Percentiles rank a stretch among this genome's conserved stretches.
Conservation (phyloP, 441 rosid species). For the Euphorbia schlechtendalii region DNA sequence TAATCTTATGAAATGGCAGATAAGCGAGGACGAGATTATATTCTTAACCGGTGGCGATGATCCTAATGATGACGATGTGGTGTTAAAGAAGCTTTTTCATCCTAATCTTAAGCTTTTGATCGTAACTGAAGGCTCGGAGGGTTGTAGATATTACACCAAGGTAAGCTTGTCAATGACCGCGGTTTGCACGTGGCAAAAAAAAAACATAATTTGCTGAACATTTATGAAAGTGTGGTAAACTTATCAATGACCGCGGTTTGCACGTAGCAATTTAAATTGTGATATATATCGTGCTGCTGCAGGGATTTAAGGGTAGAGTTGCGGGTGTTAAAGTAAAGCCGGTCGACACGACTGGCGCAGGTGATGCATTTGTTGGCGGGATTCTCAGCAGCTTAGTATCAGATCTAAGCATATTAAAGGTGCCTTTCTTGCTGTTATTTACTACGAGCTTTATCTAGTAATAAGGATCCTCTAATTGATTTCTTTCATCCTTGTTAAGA, state of each 20-base stretch:
- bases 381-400: conserved; percentile 65
- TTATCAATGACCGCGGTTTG: not conserved
- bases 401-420: conserved; percentile 51
- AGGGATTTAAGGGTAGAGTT: no score
- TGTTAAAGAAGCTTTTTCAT: conserved; percentile 77
- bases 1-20: conserved; percentile 37
- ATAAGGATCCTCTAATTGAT: no score
- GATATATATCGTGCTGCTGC: no score
- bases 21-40: conserved; percentile 88
- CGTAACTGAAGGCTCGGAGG: conserved; percentile 84
- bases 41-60: conserved; percentile 85
- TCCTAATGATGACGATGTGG: conserved; percentile 73
- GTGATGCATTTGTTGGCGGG: conserved; percentile 94
- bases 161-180: conserved; percentile 26
- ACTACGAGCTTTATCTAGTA: no score
- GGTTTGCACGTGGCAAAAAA: not conserved
- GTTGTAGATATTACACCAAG: conserved; percentile 93
- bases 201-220: not conserved
- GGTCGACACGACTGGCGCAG: conserved; percentile 96
- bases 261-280: not conserved
- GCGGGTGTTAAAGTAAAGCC: conserved; percentile 73
- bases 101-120: conserved; percentile 77
- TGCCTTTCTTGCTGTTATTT: no score
- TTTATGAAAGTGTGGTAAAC: not conserved
- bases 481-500: no score